Evolutionary conservation across 495 filamentous ascomycete species (phyloP), one percentile per base, ranked within the genome.

Genomic region (Penicillium odoratum): DNA sequence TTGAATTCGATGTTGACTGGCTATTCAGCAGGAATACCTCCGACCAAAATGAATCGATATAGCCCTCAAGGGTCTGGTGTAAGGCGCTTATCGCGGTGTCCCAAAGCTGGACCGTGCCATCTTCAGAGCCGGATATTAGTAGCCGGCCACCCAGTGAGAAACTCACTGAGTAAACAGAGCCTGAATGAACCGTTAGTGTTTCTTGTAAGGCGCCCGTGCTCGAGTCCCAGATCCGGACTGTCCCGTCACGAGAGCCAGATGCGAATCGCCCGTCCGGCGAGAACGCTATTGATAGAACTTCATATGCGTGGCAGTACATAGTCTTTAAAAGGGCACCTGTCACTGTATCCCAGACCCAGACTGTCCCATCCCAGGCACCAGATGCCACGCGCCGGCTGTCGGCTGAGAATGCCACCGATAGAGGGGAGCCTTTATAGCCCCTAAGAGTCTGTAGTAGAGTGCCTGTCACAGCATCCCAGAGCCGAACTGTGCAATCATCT

Each of bases 401-500:
- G 40, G 40, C 28, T 8, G 30, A 50, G 28, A 50, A 50, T 9
- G n/a, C 48, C 16, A 16, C n/a, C 29, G 26, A 50, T 16, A 3
- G 9, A 33, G 26, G 5, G 18, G 51, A 18, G 2, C 21, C 21
- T 21, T 21, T 21, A 21, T 2, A 21, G 7, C 40, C 66, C 40
- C 58, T 16, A 15, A 71, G 62, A 7, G 62, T 69, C 42, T 64
- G 48, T 15, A 47, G 44, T 3, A 55, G 29, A 2, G 10, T 18
- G 13, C 69, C 69, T n/a, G 57, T 68, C 25, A 38, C 50, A 4
- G 62, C 9, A 57, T 79, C 65, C 75, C 74, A 77, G 50, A 78
- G 63, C 59, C 59, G 60, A 26, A 77, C 52, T 5, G 60, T 72
- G 5, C 51, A 28, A 54, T 76, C 70, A 5, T 11, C 28, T n/a